Conservation (phyloP, 495 filamentous ascomycete species). For the Copromyces sp. region DNA sequence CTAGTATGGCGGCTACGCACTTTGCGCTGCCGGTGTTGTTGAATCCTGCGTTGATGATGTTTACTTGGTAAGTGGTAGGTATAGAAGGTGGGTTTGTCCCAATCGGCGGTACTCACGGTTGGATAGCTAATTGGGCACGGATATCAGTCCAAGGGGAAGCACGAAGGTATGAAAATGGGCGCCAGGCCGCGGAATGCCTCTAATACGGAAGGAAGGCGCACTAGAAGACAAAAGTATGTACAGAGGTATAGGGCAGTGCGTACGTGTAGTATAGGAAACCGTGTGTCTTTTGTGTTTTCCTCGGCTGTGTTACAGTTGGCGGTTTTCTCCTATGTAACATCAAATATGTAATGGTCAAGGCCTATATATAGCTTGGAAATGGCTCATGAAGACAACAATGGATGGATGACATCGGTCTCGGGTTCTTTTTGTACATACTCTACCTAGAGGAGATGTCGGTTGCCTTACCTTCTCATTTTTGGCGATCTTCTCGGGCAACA, state of each 20-base stretch:
- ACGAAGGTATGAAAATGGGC: neutral
- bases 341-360: neutral
- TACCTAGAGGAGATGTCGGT: neutral
- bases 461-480: neutral
- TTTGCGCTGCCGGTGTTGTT: slow-evolving; percentile 50
- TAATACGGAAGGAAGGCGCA: neutral
- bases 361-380: neutral
- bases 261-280: neutral
- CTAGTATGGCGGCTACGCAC: slow-evolving; percentile 42
- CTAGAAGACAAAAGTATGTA: neutral
- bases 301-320: neutral
- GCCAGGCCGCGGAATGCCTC: neutral
- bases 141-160: neutral
- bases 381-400: neutral
- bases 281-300: neutral
- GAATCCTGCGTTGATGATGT: slow-evolving; percentile 58
- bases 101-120: neutral
- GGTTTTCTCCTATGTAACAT: neutral
- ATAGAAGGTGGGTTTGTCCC: neutral
- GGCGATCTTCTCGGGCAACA: no score
- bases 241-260: neutral
- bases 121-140: no score
- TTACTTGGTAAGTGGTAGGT: slow-evolving; percentile 41
- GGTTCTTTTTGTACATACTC: neutral
- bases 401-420: neutral